These are phyloP conservation scores for Hyparrhenia diplandra DNA, from an alignment of 176 grass and related monocot species.

Conservation along the genomic window DNA sequence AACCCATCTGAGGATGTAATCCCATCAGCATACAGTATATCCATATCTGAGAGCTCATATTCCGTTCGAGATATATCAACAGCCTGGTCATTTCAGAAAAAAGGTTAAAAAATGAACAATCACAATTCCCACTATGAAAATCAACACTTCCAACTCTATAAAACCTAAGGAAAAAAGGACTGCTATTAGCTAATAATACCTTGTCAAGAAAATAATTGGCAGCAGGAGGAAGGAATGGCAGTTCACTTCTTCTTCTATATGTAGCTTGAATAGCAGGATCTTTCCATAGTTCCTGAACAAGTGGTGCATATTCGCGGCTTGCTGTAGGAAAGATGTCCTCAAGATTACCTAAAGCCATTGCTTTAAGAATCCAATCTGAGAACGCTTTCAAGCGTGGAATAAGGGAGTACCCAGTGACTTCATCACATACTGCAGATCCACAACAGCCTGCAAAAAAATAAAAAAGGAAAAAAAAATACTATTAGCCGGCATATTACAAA, in stretches of 20 bases:
- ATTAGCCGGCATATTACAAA: background rate
- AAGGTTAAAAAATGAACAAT: constrained; percentile 4
- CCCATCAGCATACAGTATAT: constrained; percentile 81
- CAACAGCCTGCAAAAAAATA: constrained; percentile 31
- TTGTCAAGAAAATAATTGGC: constrained; percentile 88
- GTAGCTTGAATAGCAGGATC: constrained; percentile 92
- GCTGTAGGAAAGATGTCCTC: constrained; percentile 89
- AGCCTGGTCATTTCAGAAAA: constrained; percentile 56
- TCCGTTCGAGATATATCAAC: constrained; percentile 83
- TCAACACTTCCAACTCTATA: too few species aligned
- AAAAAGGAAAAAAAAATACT: constrained; percentile 10
- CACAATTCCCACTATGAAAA: too few species aligned
- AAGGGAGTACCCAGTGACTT: constrained; percentile 58
- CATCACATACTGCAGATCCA: constrained; percentile 28
- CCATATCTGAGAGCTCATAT: constrained; percentile 76
- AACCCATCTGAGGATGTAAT: constrained; percentile 75
- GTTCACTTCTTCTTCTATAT: constrained; percentile 64
- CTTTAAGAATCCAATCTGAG: constrained; percentile 91
- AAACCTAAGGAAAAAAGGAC: background rate
- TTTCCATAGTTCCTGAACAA: constrained; percentile 97
- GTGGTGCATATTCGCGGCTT: constrained; percentile 79
- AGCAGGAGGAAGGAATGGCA: constrained; percentile 52
- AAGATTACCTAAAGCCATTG: constrained; percentile 87
- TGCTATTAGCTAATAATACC: constrained; percentile 46
- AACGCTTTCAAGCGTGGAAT: constrained; percentile 63